phyloP scores from a whole-genome alignment of 2,329 filamentous ascomycete species.

The Microascus cirrosus region DNA sequence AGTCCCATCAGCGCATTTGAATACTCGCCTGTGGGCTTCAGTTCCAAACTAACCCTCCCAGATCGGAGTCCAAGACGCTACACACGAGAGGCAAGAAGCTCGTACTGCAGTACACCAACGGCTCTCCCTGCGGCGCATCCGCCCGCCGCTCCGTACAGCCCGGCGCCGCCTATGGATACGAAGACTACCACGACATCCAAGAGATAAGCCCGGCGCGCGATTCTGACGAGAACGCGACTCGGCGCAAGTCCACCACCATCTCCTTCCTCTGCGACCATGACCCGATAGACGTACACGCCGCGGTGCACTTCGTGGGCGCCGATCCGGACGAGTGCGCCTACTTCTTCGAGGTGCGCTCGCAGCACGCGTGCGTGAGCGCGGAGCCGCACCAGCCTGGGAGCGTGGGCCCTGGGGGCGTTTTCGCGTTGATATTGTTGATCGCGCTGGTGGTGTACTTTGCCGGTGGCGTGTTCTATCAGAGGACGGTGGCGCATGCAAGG shows the following conservation, averaged over 20 bases:
- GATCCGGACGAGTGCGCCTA: conserved; percentile 89
- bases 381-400: conserved; percentile 63
- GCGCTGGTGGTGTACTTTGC: conserved; percentile 81
- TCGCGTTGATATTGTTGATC: conserved; percentile 70
- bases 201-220: conserved; percentile 17
- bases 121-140: conserved; percentile 58
- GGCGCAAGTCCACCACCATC: conserved; percentile 73
- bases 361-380: conserved; percentile 62
- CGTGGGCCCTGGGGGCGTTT: conserved; percentile 63
- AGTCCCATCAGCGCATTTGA: background rate
- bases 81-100: conserved; percentile 60
- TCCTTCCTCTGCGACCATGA: conserved; percentile 90
- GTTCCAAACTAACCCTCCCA: conserved; percentile 14
- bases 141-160: conserved; percentile 15
- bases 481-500: conserved; percentile 84
- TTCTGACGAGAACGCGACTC: conserved; percentile 21
- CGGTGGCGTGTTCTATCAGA: conserved; percentile 90
- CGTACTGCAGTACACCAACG: conserved; percentile 64
- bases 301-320: conserved; percentile 70
- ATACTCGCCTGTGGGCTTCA: background rate
- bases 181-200: conserved; percentile 16
- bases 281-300: conserved; percentile 53
- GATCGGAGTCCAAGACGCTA: conserved; percentile 42
- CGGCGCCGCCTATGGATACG: conserved; percentile 12
- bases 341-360: conserved; percentile 85